Percentiles rank a stretch among this genome's conserved stretches.
These are phyloP conservation scores for Ashbya aceris DNA, from an alignment of 1,139 yeast species.

Conservation along the genomic window DNA sequence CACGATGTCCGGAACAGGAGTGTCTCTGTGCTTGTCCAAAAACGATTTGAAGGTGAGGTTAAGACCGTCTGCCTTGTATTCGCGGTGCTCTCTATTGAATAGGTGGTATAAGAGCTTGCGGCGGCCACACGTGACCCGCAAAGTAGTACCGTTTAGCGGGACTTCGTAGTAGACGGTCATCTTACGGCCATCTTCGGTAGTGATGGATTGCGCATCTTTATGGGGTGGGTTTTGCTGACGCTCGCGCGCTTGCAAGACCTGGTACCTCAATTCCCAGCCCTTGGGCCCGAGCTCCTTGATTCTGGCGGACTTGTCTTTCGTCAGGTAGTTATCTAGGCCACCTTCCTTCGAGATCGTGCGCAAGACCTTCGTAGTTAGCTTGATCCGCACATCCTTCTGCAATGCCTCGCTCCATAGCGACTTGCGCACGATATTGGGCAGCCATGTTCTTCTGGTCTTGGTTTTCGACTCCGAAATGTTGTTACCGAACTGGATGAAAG, in stretches of 20 bases:
- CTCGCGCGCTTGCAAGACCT: constrained; percentile 41
- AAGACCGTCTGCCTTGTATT: constrained; percentile 38
- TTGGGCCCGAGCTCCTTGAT: constrained; percentile 83
- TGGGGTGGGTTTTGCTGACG: constrained; percentile 26
- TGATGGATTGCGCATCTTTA: constrained; percentile 27
- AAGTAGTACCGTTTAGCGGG: constrained; percentile 32
- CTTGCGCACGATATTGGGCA: constrained; percentile 70
- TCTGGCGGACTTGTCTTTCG: constrained; percentile 81
- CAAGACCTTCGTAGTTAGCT: constrained; percentile 72
- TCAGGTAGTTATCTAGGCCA: constrained; percentile 79
- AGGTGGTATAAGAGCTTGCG: constrained; percentile 48
- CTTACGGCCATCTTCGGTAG: constrained; percentile 29
- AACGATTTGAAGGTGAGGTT: constrained; percentile 40
- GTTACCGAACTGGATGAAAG: constrained; percentile 69
- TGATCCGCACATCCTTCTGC: constrained; percentile 43
- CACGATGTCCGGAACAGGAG: constrained; percentile 30
- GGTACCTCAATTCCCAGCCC: constrained; percentile 85
- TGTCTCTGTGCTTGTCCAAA: constrained; percentile 32
- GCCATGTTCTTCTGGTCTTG: constrained; percentile 67
- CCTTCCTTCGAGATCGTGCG: constrained; percentile 87
- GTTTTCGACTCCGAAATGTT: constrained; percentile 69
- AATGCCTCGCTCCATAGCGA: constrained; percentile 79
- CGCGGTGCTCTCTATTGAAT: constrained; percentile 41
- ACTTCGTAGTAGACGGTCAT: constrained; percentile 45
- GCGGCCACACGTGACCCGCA: constrained; percentile 51